Evolutionary conservation across 148 eudicot genomes (phyloP).

Genomic region (Pouteria glomerata): DNA sequence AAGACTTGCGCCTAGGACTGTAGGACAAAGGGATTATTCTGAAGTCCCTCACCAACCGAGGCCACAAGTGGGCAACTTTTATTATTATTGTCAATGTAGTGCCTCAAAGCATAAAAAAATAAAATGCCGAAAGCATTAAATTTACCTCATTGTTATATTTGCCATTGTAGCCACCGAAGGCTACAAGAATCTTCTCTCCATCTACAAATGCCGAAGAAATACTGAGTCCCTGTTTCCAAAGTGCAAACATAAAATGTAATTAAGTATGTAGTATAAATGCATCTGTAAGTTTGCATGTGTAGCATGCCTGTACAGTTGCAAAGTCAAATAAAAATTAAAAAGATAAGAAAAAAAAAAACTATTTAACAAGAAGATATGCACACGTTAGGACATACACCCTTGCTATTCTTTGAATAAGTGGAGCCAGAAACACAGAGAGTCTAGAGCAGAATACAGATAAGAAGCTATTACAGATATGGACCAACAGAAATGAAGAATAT

Average conservation of each 20-base stretch:
- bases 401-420: not conserved
- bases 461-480: not conserved
- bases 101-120: not conserved
- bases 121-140: not conserved
- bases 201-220: conserved; percentile 49
- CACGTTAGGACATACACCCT: not conserved
- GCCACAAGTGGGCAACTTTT: not conserved
- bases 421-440: too few relatives aligned
- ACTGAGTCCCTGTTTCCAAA: conserved; percentile 71
- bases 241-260: not conserved
- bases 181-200: conserved; percentile 64
- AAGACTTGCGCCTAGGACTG: not conserved
- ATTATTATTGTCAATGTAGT: not conserved
- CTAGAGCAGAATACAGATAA: not conserved
- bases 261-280: not conserved
- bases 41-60: not conserved
- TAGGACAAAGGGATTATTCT: not conserved
- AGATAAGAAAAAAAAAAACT: not conserved
- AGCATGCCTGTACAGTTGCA: not conserved
- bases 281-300: not conserved
- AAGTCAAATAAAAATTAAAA: not conserved
- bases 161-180: conserved; percentile 98
- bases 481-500: not conserved
- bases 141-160: conserved; percentile 91
- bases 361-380: not conserved